A percentile compares a stretch with the other conserved stretches of the same genome.
Conservation (phyloP, 192 early-diverging fungal genomes). For the Coemansia sp. region DNA sequence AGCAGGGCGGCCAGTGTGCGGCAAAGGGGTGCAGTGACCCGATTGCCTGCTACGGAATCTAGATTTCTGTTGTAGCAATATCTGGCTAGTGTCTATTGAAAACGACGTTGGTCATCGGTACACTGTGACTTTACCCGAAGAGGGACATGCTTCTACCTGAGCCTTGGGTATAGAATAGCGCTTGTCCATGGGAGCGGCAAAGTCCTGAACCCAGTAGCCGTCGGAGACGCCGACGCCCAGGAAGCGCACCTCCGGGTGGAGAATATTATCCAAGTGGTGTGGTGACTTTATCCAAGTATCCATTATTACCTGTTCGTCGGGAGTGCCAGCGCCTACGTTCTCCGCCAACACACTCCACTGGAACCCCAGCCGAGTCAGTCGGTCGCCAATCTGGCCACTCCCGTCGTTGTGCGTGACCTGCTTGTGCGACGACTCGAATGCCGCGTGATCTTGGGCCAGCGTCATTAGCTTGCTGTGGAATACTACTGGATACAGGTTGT, state of each 20-base stretch:
- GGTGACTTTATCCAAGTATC: conserved; percentile 30
- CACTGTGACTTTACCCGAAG: conserved; percentile 1
- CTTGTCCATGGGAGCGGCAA: conserved; percentile 22
- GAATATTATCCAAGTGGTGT: conserved; percentile 29
- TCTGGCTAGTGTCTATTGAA: not conserved
- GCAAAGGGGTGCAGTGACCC: conserved; percentile 44
- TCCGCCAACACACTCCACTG: conserved; percentile 25
- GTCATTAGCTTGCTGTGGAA: conserved; percentile 16
- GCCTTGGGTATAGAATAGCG: not conserved
- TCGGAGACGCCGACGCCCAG: conserved; percentile 28
- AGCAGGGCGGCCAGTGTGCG: conserved; percentile 51
- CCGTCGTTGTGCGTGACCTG: conserved; percentile 33
- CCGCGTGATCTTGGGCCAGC: conserved; percentile 23
- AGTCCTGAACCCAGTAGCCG: conserved; percentile 46
- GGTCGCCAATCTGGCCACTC: conserved; percentile 24
- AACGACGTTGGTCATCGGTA: not conserved
- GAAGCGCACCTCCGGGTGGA: conserved; percentile 29
- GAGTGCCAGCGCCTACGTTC: conserved; percentile 37
- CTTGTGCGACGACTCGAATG: conserved; percentile 19
- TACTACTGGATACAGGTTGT: conserved; percentile 9
- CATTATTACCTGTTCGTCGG: conserved; percentile 19
- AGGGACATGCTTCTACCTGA: conserved; percentile 21
- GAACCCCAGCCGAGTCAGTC: conserved; percentile 18
- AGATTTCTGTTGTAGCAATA: not conserved
- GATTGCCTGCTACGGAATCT: conserved; percentile 46